Base-by-base conservation (phyloP, 768 basidiomycete species). In the Daedalea quercina region DNA sequence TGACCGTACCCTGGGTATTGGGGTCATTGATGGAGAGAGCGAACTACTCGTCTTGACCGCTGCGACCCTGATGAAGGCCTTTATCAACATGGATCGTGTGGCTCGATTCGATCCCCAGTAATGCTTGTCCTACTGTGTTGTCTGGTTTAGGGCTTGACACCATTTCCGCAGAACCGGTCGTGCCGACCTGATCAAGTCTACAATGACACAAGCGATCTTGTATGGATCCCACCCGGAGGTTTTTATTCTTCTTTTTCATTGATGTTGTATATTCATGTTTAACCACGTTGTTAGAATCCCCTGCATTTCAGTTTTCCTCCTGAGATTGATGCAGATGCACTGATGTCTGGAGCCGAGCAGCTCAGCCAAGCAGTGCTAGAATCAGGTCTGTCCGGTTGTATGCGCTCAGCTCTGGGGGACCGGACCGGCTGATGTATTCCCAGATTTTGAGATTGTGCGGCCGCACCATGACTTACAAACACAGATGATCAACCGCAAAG, bases 181-280 rank as follows among this genome's bases (percentile, higher is more conserved):
- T 41, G 81, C 85, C 2, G 78, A 78, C 53, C 70, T 91, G 23
- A 79, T 90, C 63, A 85, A 85, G 66, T 83, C 85, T 9, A 87
- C 81, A 23, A 84, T 92, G 82, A 87, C 81, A 43, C 87, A 91
- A 63, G 89, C 88, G 11, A 89, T 91, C 56, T 63, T 90, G 31
- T 90, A 90, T 62, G 86, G 86, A 12, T 76, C 85, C 24, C 72
- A 82, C 58, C 73, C 82, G 22, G 77, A 83, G 63, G 85, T 85
- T 63, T 28, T 70, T 28, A 2, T 26, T 15, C 28, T 28, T 70
- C 34, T 2, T 26, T 15, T 40, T 33, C 25, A 25, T 22, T 31
- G 28, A 41, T 42, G 1, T 15, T 45, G 13, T 8, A 20, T 19
- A 12, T 40, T 19, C 9, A 22, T 33, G n/a, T 25, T 41, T 31